These are phyloP conservation scores for Russula brevipes DNA, from an alignment of 768 basidiomycete species.

Conservation along the genomic window DNA sequence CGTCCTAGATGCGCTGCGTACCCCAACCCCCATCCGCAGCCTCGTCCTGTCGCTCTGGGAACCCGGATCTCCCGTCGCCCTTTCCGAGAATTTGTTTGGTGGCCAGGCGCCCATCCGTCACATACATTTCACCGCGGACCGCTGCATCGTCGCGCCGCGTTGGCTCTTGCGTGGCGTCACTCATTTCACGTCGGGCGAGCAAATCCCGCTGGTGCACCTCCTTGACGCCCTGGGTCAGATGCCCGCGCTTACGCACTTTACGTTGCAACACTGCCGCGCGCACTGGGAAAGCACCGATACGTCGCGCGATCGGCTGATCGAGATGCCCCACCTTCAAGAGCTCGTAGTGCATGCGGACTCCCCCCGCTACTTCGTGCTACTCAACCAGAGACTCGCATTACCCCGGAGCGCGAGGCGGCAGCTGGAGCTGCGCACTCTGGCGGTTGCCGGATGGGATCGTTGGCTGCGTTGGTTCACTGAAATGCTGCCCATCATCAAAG, in stretches of 20 bases:
- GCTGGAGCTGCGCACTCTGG: not conserved
- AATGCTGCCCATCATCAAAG: not conserved
- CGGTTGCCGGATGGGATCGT: constrained; percentile 7
- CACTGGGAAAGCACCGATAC: constrained; percentile 3
- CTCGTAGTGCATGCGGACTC: constrained; percentile 10
- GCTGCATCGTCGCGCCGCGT: constrained; percentile 6
- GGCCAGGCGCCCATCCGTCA: constrained; percentile 11
- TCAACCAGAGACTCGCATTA: constrained; percentile 6
- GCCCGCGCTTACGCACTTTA: constrained; percentile 10
- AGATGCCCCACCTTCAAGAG: constrained; percentile 10
- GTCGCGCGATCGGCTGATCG: not conserved
- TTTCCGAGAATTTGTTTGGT: constrained; percentile 14
- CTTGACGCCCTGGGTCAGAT: constrained; percentile 14
- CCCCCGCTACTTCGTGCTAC: constrained; percentile 7
- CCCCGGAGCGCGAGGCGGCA: constrained; percentile 1
- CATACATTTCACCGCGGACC: constrained; percentile 9
- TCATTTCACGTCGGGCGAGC: constrained; percentile 19
- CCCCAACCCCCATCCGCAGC: not conserved
- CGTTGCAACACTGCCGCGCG: constrained; percentile 11
- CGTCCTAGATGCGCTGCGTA: constrained; percentile 8
- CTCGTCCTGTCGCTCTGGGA: constrained; percentile 13
- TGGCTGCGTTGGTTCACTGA: constrained; percentile 9
- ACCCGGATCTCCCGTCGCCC: constrained; percentile 6
- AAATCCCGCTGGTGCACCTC: constrained; percentile 1
- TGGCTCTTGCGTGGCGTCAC: constrained; percentile 16